Conservation (phyloP, 2,329 filamentous ascomycete species). For the Stachybotrys chartarum region DNA sequence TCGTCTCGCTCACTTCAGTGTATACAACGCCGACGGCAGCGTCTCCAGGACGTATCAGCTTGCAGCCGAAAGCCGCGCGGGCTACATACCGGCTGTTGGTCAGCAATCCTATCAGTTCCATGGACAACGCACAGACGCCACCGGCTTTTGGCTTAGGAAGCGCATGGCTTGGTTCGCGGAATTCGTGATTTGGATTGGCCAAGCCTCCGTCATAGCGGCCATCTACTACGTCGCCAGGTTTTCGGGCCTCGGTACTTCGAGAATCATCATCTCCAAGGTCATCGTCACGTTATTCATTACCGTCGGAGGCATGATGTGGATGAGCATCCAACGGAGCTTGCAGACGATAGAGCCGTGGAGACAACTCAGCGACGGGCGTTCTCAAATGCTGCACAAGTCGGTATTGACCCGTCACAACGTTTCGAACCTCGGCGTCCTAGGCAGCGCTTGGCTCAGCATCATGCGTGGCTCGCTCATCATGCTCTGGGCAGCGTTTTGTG, state of each 20-base stretch:
- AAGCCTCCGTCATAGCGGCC: background rate
- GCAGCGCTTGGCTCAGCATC: background rate
- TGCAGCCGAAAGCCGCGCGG: background rate
- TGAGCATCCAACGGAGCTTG: constrained; percentile 1
- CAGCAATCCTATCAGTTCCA: background rate
- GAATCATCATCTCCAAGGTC: background rate
- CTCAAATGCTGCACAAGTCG: background rate
- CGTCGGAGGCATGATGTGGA: constrained; percentile 3
- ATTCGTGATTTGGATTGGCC: background rate
- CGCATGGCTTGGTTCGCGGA: constrained; percentile 1
- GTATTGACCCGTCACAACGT: background rate
- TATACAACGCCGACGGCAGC: background rate
- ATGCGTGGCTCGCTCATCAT: background rate
- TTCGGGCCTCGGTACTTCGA: background rate
- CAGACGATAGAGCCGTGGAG: constrained; percentile 1
- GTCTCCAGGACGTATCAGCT: background rate
- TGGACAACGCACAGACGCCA: background rate
- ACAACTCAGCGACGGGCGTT: background rate
- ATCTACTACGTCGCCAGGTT: constrained; percentile 1
- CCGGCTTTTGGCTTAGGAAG: background rate
- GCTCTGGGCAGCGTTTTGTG: constrained; percentile 1
- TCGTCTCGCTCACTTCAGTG: background rate
- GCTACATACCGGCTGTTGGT: background rate
- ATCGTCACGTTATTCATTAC: constrained; percentile 1
- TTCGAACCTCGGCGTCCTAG: background rate